Evolutionary conservation across 2,329 filamentous ascomycete species (phyloP).

Genomic region (Pestalotiopsis sp.): DNA sequence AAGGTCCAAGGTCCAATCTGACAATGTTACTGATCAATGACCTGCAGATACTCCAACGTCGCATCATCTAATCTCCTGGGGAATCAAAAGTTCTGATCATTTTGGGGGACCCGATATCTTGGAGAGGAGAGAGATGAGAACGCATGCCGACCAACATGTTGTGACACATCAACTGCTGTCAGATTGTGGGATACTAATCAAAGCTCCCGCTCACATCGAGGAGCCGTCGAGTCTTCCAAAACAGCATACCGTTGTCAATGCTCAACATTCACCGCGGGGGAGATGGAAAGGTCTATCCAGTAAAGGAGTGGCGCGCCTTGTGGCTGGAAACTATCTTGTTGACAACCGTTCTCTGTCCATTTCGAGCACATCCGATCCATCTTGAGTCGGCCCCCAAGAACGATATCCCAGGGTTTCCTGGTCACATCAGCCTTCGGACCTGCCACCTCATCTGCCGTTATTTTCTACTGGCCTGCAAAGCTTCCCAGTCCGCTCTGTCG

Average conservation of each 20-base stretch:
- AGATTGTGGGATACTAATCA: background rate
- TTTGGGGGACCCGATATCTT: background rate
- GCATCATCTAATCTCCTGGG: background rate
- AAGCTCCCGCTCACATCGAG: background rate
- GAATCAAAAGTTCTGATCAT: background rate
- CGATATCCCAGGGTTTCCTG: background rate
- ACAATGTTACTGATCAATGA: background rate
- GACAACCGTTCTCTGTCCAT: background rate
- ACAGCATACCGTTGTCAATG: background rate
- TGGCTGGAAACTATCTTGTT: background rate
- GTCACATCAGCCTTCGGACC: background rate
- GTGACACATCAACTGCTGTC: background rate
- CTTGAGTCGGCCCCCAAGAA: background rate
- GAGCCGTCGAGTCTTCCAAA: background rate
- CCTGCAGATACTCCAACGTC: background rate
- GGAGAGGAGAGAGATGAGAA: background rate
- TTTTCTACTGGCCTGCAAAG: background rate
- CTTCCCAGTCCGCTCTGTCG: background rate
- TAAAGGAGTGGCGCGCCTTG: background rate
- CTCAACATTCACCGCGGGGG: background rate
- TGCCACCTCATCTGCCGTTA: background rate
- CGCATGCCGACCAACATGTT: background rate
- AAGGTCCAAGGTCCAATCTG: background rate
- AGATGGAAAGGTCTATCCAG: background rate
- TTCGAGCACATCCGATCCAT: background rate